phyloP scores from a whole-genome alignment of 495 filamentous ascomycete genomes.

The Aspergillus asperescens region DNA sequence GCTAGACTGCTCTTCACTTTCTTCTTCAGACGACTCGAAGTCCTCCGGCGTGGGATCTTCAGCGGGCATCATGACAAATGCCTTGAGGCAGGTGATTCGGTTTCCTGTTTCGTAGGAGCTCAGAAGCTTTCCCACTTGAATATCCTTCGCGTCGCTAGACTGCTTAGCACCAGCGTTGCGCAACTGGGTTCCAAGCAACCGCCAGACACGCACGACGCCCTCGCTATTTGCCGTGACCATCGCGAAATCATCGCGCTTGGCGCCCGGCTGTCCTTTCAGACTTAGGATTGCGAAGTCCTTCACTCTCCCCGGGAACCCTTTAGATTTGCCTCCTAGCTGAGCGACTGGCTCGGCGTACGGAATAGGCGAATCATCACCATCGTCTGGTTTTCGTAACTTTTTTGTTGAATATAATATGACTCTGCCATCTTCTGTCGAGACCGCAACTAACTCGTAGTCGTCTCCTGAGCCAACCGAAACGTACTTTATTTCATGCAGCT shows the following conservation, averaged over 20 bases:
- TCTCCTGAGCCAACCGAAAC: constrained; percentile 41
- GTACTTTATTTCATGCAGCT: constrained; percentile 78
- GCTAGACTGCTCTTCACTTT: constrained; percentile 33
- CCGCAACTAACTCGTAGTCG: constrained; percentile 54
- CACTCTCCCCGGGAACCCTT: constrained; percentile 62
- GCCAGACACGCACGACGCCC: constrained; percentile 74
- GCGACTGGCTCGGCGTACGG: constrained; percentile 57
- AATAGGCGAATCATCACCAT: constrained; percentile 35
- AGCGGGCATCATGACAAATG: constrained; percentile 68
- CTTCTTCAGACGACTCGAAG: constrained; percentile 34
- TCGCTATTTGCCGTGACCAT: constrained; percentile 79
- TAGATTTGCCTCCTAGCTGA: constrained; percentile 68
- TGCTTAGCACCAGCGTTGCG: constrained; percentile 19
- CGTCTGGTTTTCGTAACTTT: constrained; percentile 28
- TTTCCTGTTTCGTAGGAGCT: constrained; percentile 79
- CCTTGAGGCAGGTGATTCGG: constrained; percentile 81
- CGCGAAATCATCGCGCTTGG: constrained; percentile 42
- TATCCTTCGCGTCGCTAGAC: constrained; percentile 18
- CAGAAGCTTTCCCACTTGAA: constrained; percentile 64
- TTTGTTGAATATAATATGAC: constrained; percentile 77
- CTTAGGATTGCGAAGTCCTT: constrained; percentile 79
- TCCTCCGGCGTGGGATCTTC: constrained; percentile 34
- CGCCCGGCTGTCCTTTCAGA: constrained; percentile 30
- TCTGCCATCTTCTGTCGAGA: constrained; percentile 91
- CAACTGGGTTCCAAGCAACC: constrained; percentile 37